phyloP scores from a whole-genome alignment of 441 rosid species.

The Raphanus hybrid region DNA sequence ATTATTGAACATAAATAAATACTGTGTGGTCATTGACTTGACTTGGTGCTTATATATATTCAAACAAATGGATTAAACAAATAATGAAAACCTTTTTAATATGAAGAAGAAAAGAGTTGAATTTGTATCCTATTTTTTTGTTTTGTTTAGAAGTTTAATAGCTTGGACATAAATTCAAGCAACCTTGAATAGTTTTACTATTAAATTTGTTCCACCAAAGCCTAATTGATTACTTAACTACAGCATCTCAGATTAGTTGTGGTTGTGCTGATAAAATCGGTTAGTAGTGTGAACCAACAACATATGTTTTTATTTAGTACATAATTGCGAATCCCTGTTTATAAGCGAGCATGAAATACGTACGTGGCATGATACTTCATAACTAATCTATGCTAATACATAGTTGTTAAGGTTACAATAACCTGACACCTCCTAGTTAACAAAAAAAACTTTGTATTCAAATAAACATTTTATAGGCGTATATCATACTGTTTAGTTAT shows the following conservation, averaged over 20 bases:
- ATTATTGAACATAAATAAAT: conserved; percentile 19
- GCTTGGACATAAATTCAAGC: conserved; percentile 45
- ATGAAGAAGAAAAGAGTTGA: conserved; percentile 32
- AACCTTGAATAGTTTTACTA: conserved; percentile 37
- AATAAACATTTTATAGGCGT: background rate
- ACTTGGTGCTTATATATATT: conserved; percentile 36
- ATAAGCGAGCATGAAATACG: conserved; percentile 33
- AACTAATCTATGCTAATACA: conserved; percentile 24
- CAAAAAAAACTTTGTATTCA: background rate
- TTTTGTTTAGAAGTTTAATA: conserved; percentile 25
- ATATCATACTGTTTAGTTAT: conserved; percentile 6
- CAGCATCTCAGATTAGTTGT: conserved; percentile 32
- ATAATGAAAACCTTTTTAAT: background rate
- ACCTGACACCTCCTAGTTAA: background rate
- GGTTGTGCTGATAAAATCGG: conserved; percentile 36
- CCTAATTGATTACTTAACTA: conserved; percentile 25
- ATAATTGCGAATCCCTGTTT: conserved; percentile 21
- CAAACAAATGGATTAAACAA: conserved; percentile 2
- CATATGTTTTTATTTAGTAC: conserved; percentile 15
- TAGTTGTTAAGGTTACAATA: conserved; percentile 18
- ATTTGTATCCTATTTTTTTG: conserved; percentile 5
- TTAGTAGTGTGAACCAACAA: conserved; percentile 42
- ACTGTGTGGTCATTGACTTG: conserved; percentile 43
- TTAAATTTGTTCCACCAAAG: conserved; percentile 33
- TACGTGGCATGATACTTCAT: conserved; percentile 32